Conservation (phyloP, 768 basidiomycete species). For the Fistulinella prunicolor region DNA sequence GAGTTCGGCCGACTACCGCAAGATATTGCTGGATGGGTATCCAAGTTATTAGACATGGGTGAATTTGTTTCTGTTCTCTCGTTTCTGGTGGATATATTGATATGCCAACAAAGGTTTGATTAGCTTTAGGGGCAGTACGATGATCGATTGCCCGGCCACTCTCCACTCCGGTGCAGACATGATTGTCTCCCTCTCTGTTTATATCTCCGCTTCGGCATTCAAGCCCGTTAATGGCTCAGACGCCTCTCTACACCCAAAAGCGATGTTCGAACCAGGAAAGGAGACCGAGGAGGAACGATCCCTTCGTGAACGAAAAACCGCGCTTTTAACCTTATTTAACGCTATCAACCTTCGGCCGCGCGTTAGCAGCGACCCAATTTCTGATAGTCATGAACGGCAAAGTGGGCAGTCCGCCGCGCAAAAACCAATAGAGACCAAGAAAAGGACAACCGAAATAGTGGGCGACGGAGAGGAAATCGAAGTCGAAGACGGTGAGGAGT, state of each 20-base stretch:
- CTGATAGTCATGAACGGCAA: slow-evolving; percentile 35
- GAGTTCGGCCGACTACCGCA: slow-evolving; percentile 79
- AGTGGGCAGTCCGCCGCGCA: slow-evolving; percentile 37
- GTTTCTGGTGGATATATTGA: slow-evolving; percentile 3
- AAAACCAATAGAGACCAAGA: slow-evolving; percentile 38
- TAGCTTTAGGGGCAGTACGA: slow-evolving; percentile 62
- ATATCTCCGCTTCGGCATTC: slow-evolving; percentile 69
- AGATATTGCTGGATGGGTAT: slow-evolving; percentile 69
- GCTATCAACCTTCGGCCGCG: slow-evolving; percentile 67
- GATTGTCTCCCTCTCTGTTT: slow-evolving; percentile 72
- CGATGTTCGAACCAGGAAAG: slow-evolving; percentile 68
- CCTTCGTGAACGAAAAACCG: slow-evolving; percentile 77
- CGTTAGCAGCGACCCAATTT: slow-evolving; percentile 26
- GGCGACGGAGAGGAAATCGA: slow-evolving; percentile 82
- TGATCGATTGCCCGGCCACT: slow-evolving; percentile 73
- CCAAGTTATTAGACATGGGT: slow-evolving; percentile 73
- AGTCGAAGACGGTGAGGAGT: slow-evolving; percentile 78
- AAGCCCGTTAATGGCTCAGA: slow-evolving; percentile 39
- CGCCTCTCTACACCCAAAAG: slow-evolving; percentile 24
- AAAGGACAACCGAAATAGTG: slow-evolving; percentile 59
- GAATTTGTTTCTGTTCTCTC: neutral
- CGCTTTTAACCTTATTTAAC: slow-evolving; percentile 72
- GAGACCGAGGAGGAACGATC: slow-evolving; percentile 77
- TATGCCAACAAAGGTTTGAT: slow-evolving; percentile 47
- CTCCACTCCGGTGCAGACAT: slow-evolving; percentile 75